phyloP scores from a whole-genome alignment of 371 early-diverging fungal genomes.

The Mortierella sp. region DNA sequence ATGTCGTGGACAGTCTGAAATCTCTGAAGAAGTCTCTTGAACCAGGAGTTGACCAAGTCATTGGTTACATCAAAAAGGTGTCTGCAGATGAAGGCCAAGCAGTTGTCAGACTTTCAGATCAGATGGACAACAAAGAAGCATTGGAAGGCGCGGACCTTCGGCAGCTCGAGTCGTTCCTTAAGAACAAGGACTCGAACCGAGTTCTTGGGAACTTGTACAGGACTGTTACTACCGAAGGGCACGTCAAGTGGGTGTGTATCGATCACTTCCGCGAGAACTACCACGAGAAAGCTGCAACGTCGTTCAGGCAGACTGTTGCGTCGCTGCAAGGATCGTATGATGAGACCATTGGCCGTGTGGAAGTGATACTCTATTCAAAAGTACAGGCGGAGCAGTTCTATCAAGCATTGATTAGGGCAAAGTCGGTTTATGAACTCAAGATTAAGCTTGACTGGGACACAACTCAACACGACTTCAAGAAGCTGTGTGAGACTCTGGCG shows the following conservation, averaged over 20 bases:
- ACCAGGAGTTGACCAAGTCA: slow-evolving; percentile 22
- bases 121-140: slow-evolving; percentile 10
- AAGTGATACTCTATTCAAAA: slow-evolving; percentile 1
- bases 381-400: slow-evolving; percentile 5
- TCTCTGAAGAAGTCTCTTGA: slow-evolving; percentile 5
- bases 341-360: neutral
- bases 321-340: slow-evolving; percentile 3
- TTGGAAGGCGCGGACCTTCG: slow-evolving; percentile 25
- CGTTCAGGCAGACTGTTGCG: neutral
- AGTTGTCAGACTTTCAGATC: too few relatives aligned
- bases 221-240: slow-evolving; percentile 6
- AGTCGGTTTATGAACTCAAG: neutral
- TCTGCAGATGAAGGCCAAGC: too few relatives aligned
- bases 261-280: slow-evolving; percentile 17
- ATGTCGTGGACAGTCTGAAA: slow-evolving; percentile 3
- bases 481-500: too few relatives aligned
- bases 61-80: neutral
- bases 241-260: slow-evolving; percentile 26
- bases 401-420: neutral
- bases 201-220: slow-evolving; percentile 15
- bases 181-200: slow-evolving; percentile 13
- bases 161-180: neutral
- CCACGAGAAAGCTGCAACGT: neutral
- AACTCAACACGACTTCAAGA: neutral
- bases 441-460: slow-evolving; percentile 3